Evolutionary conservation across 495 filamentous ascomycete genomes (phyloP).

Genomic region (Evansstolkia leycettana): DNA sequence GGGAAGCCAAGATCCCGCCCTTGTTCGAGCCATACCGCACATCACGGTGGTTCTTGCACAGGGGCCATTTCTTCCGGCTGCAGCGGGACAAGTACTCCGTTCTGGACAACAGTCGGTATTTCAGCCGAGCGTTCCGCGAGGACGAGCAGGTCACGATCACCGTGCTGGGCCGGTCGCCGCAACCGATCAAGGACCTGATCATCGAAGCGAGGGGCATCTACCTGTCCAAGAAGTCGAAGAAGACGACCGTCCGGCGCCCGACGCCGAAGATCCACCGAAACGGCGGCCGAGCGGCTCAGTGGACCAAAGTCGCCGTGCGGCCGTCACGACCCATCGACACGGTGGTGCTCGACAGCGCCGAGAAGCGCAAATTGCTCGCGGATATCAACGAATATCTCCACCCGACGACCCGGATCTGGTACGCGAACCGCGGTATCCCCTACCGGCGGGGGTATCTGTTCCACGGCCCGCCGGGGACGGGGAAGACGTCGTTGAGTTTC

Average conservation of each 20-base stretch:
- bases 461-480: constrained; percentile 59
- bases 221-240: constrained; percentile 11
- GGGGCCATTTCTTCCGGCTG: constrained; percentile 26
- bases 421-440: constrained; percentile 49
- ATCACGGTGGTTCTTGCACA: constrained; percentile 25
- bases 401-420: constrained; percentile 17
- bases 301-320: constrained; percentile 17
- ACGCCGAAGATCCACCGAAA: constrained; percentile 9
- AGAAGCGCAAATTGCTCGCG: constrained; percentile 52
- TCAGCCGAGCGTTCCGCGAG: constrained; percentile 14
- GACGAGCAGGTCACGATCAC: constrained; percentile 30
- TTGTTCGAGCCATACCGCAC: constrained; percentile 38
- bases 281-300: not conserved
- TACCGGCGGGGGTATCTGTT: constrained; percentile 55
- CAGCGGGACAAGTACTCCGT: constrained; percentile 15
- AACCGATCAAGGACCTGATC: constrained; percentile 52
- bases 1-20: constrained; percentile 32
- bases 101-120: constrained; percentile 8
- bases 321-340: constrained; percentile 62
- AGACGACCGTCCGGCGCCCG: constrained; percentile 13
- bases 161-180: constrained; percentile 36
- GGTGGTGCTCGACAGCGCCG: constrained; percentile 55
- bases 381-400: constrained; percentile 20
- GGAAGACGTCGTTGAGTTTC: constrained; percentile 50
- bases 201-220: constrained; percentile 41